These are phyloP conservation scores for Dendrobium officinale DNA, from an alignment of 106 monocot genomes.

Conservation along the genomic window DNA sequence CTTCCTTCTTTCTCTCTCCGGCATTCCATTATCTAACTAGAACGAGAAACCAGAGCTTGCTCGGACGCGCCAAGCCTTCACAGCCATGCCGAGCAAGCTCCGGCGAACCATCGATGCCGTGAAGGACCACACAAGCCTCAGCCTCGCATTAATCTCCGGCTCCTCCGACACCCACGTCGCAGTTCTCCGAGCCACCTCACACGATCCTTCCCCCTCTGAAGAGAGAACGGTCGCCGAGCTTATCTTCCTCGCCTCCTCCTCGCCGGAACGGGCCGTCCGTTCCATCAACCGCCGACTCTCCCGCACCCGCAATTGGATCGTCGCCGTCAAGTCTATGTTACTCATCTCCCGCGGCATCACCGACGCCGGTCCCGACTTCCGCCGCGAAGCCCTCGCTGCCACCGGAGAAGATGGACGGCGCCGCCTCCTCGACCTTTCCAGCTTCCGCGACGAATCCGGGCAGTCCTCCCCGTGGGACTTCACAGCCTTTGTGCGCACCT, in stretches of 20 bases:
- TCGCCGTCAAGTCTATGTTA: constrained; percentile 61
- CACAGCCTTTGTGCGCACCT: constrained; percentile 56
- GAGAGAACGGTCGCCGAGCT: constrained; percentile 25
- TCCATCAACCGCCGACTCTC: constrained; percentile 44
- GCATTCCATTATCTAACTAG: not conserved
- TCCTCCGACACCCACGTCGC: constrained; percentile 35
- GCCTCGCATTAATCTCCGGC: constrained; percentile 39
- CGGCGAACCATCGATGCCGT: constrained; percentile 37
- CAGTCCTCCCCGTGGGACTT: constrained; percentile 44
- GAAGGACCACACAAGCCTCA: constrained; percentile 68
- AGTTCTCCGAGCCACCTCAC: constrained; percentile 62
- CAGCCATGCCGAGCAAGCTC: constrained; percentile 54
- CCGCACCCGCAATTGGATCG: constrained; percentile 48
- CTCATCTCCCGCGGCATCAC: constrained; percentile 24
- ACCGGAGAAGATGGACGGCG: constrained; percentile 10
- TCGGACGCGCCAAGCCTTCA: not conserved
- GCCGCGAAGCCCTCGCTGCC: constrained; percentile 24
- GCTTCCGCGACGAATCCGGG: constrained; percentile 26
- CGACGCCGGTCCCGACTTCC: constrained; percentile 35
- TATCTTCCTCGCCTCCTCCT: constrained; percentile 34
- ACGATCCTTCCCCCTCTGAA: constrained; percentile 35
- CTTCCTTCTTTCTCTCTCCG: not conserved
- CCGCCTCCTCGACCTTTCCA: constrained; percentile 48
- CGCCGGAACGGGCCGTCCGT: constrained; percentile 16
- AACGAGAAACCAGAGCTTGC: not conserved